Evolutionary conservation across 306 rosid species (phyloP).

Genomic region (Hippophae rhamnoides): DNA sequence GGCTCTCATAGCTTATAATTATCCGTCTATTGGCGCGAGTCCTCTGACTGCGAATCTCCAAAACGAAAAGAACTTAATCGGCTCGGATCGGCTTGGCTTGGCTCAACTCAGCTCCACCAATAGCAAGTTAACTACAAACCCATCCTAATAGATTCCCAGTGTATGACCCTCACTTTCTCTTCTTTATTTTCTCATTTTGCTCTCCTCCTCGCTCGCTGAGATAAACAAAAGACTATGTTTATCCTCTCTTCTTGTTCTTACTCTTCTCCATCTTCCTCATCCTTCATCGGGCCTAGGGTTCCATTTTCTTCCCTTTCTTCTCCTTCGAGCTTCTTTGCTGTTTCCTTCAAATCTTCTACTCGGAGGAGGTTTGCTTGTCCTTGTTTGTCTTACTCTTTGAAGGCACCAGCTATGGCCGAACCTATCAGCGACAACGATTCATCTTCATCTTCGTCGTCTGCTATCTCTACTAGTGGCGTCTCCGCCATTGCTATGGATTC

Average conservation of each 20-base stretch:
- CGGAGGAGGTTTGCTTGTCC: slow-evolving; percentile 17
- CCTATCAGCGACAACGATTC: slow-evolving; percentile 27
- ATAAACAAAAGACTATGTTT: slow-evolving; percentile 21
- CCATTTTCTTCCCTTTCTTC: slow-evolving; percentile 14
- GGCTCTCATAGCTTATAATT: neutral
- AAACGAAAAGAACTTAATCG: no score
- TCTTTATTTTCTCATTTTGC: neutral
- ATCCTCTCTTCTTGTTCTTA: slow-evolving; percentile 19
- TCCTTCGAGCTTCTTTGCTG: slow-evolving; percentile 18
- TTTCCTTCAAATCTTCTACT: slow-evolving; percentile 18
- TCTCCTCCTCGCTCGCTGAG: neutral
- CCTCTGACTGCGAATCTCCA: neutral
- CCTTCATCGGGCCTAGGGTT: slow-evolving; percentile 21
- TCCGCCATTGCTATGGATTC: slow-evolving; percentile 4
- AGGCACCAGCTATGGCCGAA: slow-evolving; percentile 36
- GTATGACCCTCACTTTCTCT: neutral
- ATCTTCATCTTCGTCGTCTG: neutral
- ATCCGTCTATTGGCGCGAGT: neutral
- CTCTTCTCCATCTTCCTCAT: slow-evolving; percentile 18
- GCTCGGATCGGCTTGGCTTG: neutral
- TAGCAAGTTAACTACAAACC: neutral
- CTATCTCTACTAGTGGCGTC: neutral
- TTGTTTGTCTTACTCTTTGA: slow-evolving; percentile 19
- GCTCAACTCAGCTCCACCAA: neutral
- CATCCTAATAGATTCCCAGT: neutral